These are phyloP conservation scores for Paraconiothyrium brasiliense DNA, from an alignment of 2,329 filamentous ascomycete genomes.

Conservation along the genomic window DNA sequence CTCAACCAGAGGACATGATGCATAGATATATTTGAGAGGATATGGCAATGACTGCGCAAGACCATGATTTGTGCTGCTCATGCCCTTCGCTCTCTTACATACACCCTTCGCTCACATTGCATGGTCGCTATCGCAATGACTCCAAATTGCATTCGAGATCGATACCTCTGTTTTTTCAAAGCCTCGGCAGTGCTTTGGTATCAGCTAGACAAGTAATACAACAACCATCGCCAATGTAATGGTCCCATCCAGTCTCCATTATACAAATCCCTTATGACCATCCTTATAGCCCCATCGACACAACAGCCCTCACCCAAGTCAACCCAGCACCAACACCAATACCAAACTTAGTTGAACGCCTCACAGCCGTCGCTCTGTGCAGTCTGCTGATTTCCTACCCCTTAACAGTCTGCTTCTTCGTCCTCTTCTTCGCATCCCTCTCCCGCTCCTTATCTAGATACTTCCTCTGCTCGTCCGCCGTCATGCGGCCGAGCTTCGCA, in stretches of 20 bases:
- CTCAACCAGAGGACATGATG: too few species aligned
- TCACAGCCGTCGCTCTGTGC: not conserved
- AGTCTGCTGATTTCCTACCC: slow-evolving; percentile 25
- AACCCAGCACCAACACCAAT: not conserved
- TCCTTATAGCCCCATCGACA: not conserved
- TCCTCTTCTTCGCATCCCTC: slow-evolving; percentile 74
- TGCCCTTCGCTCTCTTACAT: not conserved
- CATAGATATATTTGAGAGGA: not conserved
- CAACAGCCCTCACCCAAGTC: not conserved
- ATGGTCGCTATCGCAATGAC: not conserved
- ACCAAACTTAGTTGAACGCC: not conserved
- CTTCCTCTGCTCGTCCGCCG: slow-evolving; percentile 64
- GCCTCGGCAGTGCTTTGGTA: not conserved
- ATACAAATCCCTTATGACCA: not conserved
- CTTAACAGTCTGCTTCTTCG: slow-evolving; percentile 70
- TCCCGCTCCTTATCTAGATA: slow-evolving; percentile 86
- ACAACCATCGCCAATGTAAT: not conserved
- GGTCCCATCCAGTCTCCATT: not conserved
- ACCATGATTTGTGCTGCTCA: not conserved
- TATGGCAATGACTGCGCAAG: too few species aligned
- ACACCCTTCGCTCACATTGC: not conserved
- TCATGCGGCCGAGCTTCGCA: slow-evolving; percentile 75
- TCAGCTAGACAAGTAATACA: slow-evolving; percentile 50
- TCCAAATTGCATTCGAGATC: not conserved
- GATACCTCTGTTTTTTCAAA: not conserved